Percentiles rank a stretch among this genome's conserved stretches.
phyloP scores from a whole-genome alignment of 768 basidiomycete species.

The Trametes coccinea region DNA sequence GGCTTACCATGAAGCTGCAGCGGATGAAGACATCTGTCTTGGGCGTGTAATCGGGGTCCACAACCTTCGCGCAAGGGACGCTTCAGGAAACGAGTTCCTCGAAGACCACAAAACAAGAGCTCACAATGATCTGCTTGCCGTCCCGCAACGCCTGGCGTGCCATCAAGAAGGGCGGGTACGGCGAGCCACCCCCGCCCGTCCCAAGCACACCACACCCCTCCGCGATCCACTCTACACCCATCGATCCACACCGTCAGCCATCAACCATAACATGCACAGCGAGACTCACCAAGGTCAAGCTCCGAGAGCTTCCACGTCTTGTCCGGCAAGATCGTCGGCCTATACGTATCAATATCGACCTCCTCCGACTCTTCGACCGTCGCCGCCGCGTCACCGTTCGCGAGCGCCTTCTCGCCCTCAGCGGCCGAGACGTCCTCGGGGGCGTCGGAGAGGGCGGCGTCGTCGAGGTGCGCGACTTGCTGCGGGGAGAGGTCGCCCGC shows the following conservation, averaged over 20 bases:
- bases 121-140: slow-evolving; percentile 36
- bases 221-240: slow-evolving; percentile 50
- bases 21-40: slow-evolving; percentile 40
- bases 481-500: slow-evolving; percentile 50
- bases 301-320: slow-evolving; percentile 29
- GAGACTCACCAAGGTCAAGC: slow-evolving; percentile 36
- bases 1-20: slow-evolving; percentile 30
- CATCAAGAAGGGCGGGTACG: slow-evolving; percentile 52
- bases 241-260: slow-evolving; percentile 42
- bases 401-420: slow-evolving; percentile 18
- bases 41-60: slow-evolving; percentile 38
- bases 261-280: slow-evolving; percentile 36
- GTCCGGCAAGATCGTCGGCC: slow-evolving; percentile 22
- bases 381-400: neutral
- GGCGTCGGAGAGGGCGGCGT: neutral
- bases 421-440: slow-evolving; percentile 1
- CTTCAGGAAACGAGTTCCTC: too few species aligned
- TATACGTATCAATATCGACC: slow-evolving; percentile 27
- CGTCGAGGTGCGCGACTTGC: neutral
- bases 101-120: neutral
- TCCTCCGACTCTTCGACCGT: neutral
- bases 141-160: slow-evolving; percentile 52
- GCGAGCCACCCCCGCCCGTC: slow-evolving; percentile 63
- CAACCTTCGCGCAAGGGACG: slow-evolving; percentile 18
- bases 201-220: slow-evolving; percentile 66